Conservation (phyloP, 2,329 filamentous ascomycete genomes). For the Teratosphaeria gauchensis region DNA sequence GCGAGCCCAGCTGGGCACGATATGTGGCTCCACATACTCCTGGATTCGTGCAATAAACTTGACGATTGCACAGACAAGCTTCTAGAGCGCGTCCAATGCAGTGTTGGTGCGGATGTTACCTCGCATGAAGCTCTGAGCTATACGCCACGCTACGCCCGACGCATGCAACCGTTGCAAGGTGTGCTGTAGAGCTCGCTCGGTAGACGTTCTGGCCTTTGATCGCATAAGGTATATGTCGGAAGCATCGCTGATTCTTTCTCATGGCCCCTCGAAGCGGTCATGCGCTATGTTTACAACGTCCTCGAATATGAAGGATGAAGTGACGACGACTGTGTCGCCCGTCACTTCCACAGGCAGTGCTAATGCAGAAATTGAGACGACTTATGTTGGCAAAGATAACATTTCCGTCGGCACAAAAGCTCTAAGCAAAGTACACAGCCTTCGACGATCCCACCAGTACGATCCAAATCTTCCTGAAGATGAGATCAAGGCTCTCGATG, state of each 20-base stretch:
- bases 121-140: background rate
- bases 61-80: background rate
- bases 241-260: background rate
- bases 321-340: background rate
- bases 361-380: background rate
- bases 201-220: background rate
- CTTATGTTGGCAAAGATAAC: background rate
- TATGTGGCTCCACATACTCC: background rate
- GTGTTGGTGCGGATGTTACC: background rate
- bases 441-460: constrained; percentile 9
- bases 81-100: background rate
- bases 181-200: background rate
- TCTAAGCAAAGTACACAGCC: constrained; percentile 5
- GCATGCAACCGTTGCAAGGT: background rate
- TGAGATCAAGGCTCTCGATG: constrained; percentile 6
- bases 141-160: background rate
- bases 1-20: background rate
- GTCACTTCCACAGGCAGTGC: background rate
- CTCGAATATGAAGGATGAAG: background rate
- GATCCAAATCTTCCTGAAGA: constrained; percentile 12
- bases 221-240: background rate
- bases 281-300: background rate
- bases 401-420: constrained; percentile 5
- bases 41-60: background rate
- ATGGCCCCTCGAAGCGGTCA: background rate